Base-by-base conservation (phyloP, 2,329 filamentous ascomycete genomes). In the Aureobasidium subglaciale region DNA sequence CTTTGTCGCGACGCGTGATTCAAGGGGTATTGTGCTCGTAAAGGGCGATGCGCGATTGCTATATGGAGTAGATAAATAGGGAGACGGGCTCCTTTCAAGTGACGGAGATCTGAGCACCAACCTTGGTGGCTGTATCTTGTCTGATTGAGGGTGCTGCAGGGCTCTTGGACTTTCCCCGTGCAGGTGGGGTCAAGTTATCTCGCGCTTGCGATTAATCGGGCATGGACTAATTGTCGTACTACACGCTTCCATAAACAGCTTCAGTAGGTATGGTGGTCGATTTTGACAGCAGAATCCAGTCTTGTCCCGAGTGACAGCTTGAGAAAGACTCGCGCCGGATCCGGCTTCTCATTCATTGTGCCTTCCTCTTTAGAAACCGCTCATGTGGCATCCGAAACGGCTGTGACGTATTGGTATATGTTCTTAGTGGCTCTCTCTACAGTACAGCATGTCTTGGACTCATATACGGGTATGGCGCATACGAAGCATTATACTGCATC, bases 361-460 rank as follows among this genome's bases (percentile, higher is more conserved):
- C n/a, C n/a, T n/a, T n/a, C n/a, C n/a, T n/a, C n/a, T n/a, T n/a
- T n/a, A n/a, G n/a, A n/a, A n/a, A n/a, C 24, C 30, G 42, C 42
- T 46, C 42, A 29, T 48, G 43, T 48, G 43, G 29, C 43, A 24
- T 8, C 43, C 35, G 43, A 35, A 48, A 48, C 43, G 29, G 22
- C n/a, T 22, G n/a, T n/a, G 42, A 43, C 40, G 41, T 43, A 16
- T 43, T 15, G 22, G 10, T 16, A 27, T 32, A 9, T 22, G 9
- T 11, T 13, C 11, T 15, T 43, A 35, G 43, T 22, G 29, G 43
- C 43, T 45, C 42, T n/a, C n/a, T n/a, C n/a, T n/a, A n/a, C n/a
- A n/a, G n/a, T n/a, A n/a, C n/a, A n/a, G n/a, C 42, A 34, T 48
- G 43, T 48, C 43, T 48, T 48, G 43, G 15, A 35, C 18, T 25